A percentile compares a stretch with the other conserved stretches of the same genome.
phyloP scores from a whole-genome alignment of 176 grass and related monocot species.

The bread wheat (Triticum aestivum) region DNA sequence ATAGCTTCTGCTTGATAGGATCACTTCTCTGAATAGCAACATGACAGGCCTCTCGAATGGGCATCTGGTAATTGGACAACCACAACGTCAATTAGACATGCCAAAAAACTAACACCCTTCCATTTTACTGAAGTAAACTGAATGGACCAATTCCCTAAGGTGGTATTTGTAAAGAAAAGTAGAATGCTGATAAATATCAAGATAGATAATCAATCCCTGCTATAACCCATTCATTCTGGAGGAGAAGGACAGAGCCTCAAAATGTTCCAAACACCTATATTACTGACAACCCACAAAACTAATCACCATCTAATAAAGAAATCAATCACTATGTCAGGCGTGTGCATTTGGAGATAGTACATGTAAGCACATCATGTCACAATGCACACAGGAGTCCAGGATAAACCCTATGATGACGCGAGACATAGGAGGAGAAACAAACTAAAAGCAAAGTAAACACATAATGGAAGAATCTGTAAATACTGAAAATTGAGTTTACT shows the following conservation, averaged over 20 bases:
- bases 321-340: too few relatives aligned
- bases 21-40: constrained; percentile 90
- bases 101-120: background rate
- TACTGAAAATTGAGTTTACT: background rate
- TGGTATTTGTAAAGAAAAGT: background rate
- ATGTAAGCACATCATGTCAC: background rate
- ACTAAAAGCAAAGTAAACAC: background rate
- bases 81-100: constrained; percentile 12
- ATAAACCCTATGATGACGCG: background rate
- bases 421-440: background rate
- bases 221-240: background rate
- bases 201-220: background rate
- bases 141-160: background rate
- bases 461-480: background rate
- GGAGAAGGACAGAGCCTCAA: background rate
- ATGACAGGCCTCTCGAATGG: constrained; percentile 94
- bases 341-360: background rate
- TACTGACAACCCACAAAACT: background rate
- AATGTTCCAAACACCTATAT: background rate
- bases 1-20: constrained; percentile 79
- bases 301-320: too few relatives aligned
- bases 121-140: background rate
- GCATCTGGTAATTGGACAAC: constrained; percentile 68
- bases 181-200: background rate
- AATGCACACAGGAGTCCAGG: background rate